Evolutionary conservation across 768 basidiomycete species (phyloP).

Genomic region (Suillus fuscotomentosus): DNA sequence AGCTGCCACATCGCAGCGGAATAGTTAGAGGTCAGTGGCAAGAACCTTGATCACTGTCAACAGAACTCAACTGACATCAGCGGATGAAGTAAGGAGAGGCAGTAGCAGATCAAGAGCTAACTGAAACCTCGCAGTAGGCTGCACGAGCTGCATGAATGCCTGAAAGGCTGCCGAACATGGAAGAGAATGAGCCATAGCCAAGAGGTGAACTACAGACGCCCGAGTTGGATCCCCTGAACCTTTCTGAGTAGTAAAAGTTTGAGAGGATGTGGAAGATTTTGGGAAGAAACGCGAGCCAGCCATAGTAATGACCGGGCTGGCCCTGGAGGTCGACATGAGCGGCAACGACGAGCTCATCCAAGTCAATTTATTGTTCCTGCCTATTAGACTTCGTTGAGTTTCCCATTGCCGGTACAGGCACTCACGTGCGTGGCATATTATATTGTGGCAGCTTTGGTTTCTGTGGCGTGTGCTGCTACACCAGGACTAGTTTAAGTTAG

Average conservation of each 20-base stretch:
- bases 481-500: background rate
- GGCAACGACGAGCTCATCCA: slow-evolving; percentile 29
- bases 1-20: slow-evolving; percentile 40
- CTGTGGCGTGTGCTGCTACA: slow-evolving; percentile 23
- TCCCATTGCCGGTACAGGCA: background rate
- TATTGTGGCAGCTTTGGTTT: slow-evolving; percentile 18
- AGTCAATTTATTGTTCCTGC: slow-evolving; percentile 32
- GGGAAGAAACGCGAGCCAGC: slow-evolving; percentile 32
- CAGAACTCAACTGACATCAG: slow-evolving; percentile 47
- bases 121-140: slow-evolving; percentile 76
- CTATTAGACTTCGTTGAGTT: slow-evolving; percentile 10
- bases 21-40: slow-evolving; percentile 12
- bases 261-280: slow-evolving; percentile 31
- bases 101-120: slow-evolving; percentile 80
- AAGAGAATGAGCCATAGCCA: slow-evolving; percentile 62
- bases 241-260: slow-evolving; percentile 29
- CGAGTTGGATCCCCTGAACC: slow-evolving; percentile 44
- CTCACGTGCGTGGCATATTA: slow-evolving; percentile 1
- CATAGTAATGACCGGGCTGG: slow-evolving; percentile 23
- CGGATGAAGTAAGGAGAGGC: slow-evolving; percentile 59
- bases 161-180: slow-evolving; percentile 78
- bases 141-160: slow-evolving; percentile 73
- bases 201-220: slow-evolving; percentile 65
- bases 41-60: slow-evolving; percentile 9
- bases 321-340: slow-evolving; percentile 30